phyloP scores from a whole-genome alignment of 2,329 filamentous ascomycete species.

The Cladophialophora yegresii region DNA sequence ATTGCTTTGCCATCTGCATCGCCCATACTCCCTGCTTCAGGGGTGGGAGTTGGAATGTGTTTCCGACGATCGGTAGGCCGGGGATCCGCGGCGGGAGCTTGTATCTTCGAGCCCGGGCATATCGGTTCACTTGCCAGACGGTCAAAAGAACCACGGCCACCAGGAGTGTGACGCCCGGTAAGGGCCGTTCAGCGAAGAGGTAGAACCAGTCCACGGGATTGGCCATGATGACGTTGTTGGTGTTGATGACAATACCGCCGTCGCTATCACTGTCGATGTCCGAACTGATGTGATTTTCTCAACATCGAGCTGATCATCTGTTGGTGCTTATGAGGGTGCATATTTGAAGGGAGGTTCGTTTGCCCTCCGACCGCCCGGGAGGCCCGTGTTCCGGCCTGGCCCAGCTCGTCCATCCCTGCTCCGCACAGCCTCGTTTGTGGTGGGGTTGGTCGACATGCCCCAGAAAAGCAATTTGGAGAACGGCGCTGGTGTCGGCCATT shows the following conservation, averaged over 20 bases:
- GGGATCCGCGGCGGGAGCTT: slow-evolving; percentile 27
- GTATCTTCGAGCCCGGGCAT: slow-evolving; percentile 19
- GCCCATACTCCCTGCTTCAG: slow-evolving; percentile 31
- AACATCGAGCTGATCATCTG: neutral
- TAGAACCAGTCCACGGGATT: neutral
- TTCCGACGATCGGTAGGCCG: slow-evolving; percentile 30
- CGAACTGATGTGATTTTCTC: neutral
- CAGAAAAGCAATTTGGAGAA: slow-evolving; percentile 2
- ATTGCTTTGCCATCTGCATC: slow-evolving; percentile 24
- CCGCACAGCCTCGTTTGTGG: slow-evolving; percentile 3
- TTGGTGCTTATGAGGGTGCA: neutral
- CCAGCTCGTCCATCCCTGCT: neutral
- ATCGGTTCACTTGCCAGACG: neutral
- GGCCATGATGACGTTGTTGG: neutral
- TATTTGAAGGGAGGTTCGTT: neutral
- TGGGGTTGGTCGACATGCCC: slow-evolving; percentile 1
- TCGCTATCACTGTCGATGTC: neutral
- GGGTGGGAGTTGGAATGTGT: slow-evolving; percentile 29
- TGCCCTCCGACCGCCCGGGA: no score
- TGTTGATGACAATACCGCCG: neutral
- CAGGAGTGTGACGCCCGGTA: neutral
- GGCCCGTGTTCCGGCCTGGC: no score
- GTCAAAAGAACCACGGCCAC: neutral
- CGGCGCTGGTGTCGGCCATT: neutral
- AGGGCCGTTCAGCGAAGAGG: neutral